Evolutionary conservation across 768 basidiomycete genomes (phyloP).

Genomic region (Termitomyces sp.): DNA sequence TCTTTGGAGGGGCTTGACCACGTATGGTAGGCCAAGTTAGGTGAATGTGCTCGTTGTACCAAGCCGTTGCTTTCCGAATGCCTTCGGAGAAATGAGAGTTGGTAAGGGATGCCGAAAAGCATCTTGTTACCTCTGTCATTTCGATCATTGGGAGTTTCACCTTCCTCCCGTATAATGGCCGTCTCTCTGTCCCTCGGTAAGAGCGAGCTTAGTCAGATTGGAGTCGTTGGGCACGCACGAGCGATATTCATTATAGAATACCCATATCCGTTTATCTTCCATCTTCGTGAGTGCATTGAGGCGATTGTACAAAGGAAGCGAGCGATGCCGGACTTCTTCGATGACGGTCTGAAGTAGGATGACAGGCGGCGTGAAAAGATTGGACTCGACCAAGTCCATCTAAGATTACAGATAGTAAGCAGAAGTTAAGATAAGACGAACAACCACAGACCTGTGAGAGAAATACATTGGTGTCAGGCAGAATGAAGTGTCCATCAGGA

Average conservation of each 20-base stretch:
- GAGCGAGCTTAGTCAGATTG: neutral
- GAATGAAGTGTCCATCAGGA: constrained; percentile 19
- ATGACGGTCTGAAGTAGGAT: constrained; percentile 93
- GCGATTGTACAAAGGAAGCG: constrained; percentile 88
- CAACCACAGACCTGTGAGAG: neutral
- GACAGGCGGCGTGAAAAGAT: constrained; percentile 69
- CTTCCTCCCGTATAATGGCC: constrained; percentile 68
- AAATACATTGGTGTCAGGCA: constrained; percentile 3
- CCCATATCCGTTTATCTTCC: constrained; percentile 82
- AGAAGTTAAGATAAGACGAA: neutral
- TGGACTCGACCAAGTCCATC: constrained; percentile 93
- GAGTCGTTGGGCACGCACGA: constrained; percentile 45
- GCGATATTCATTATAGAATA: constrained; percentile 84
- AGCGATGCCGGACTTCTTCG: constrained; percentile 94
- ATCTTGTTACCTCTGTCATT: constrained; percentile 80
- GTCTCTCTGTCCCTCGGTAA: constrained; percentile 56
- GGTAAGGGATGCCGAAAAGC: neutral
- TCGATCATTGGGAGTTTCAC: constrained; percentile 85
- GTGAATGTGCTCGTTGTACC: constrained; percentile 77
- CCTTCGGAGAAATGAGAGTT: constrained; percentile 36
- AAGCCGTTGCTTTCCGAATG: constrained; percentile 80
- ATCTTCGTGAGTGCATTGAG: constrained; percentile 78
- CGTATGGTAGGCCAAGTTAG: constrained; percentile 46
- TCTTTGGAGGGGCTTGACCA: constrained; percentile 34
- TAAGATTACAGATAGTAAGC: constrained; percentile 22